Base-by-base conservation (phyloP, 805 yeast genomes). In the Wickerhamomyces tratensis region DNA sequence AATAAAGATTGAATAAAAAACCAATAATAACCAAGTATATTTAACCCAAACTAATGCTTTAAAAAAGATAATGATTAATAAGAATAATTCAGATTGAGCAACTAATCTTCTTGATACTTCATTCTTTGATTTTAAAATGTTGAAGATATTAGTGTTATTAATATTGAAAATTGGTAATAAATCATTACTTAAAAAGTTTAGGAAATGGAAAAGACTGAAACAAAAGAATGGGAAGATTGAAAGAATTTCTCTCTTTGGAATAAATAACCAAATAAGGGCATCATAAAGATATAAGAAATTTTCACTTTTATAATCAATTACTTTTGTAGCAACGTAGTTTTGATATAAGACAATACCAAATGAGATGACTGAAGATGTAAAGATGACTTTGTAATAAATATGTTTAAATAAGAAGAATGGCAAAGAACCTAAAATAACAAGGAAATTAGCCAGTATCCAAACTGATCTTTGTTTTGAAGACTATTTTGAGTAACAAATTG, bases 201-300 rank as follows among this genome's bases (percentile, higher is more conserved):
- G 67, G 10, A 77, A 79, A 59, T 89, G 97, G 76, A 91, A 88
- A 15, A 79, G 57, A 7, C 96, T 82, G 61, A 83, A 89, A 43
- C 85, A 66, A 38, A 77, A 67, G 57, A 84, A 87, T 43, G 97
- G 95, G 25, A 80, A 59, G 48, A 82, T 64, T 3, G 95, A 73
- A 43, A 85, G 57, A 33, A 76, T 61, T 48, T 76, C 74, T 46
- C 72, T 76, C 39, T 82, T 78, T 50, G 87, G 73, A 44, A 79
- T 57, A 6, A 74, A 48, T 54, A 72, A 63, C 78, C 79, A 76
- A 37, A 67, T 68, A 46, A 73, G 49, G 39, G 79, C 79, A 45
- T 79, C 63, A 36, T 69, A 59, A 41, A 85, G 69, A 63, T 88
- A 89, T 50, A 86, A 91, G 43, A 75, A 66, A 58, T 84, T 85